These are phyloP conservation scores for Zea luxurians DNA, from an alignment of 176 grass and related monocot species.

Conservation along the genomic window DNA sequence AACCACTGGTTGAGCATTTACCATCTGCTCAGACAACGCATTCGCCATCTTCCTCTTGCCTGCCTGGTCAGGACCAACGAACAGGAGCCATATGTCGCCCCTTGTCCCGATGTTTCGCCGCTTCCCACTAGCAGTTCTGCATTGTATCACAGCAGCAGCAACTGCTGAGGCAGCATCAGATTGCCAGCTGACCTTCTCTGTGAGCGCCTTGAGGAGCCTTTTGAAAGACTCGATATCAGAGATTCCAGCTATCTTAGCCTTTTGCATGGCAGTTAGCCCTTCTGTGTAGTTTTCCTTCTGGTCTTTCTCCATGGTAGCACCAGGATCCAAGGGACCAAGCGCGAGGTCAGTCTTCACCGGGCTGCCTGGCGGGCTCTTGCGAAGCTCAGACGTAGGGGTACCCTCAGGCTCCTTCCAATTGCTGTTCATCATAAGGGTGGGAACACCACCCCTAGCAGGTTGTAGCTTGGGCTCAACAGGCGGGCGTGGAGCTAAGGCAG, in stretches of 20 bases:
- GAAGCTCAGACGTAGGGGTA: slow-evolving; percentile 40
- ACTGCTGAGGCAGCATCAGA: slow-evolving; percentile 81
- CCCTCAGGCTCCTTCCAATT: slow-evolving; percentile 38
- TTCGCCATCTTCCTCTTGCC: slow-evolving; percentile 88
- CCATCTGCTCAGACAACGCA: slow-evolving; percentile 73
- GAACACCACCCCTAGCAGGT: slow-evolving; percentile 37
- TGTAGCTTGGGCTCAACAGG: slow-evolving; percentile 42
- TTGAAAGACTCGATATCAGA: slow-evolving; percentile 90
- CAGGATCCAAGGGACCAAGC: slow-evolving; percentile 49
- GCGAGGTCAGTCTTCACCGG: slow-evolving; percentile 87
- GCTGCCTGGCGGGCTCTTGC: slow-evolving; percentile 57
- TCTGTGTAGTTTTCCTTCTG: slow-evolving; percentile 38
- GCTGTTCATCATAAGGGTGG: slow-evolving; percentile 53
- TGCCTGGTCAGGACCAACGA: slow-evolving; percentile 82
- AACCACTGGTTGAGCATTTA: slow-evolving; percentile 50
- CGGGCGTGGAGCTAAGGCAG: slow-evolving; percentile 21
- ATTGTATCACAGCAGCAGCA: slow-evolving; percentile 74
- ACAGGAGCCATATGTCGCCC: slow-evolving; percentile 86
- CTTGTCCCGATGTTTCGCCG: slow-evolving; percentile 50
- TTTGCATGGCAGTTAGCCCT: slow-evolving; percentile 60
- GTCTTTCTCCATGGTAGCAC: slow-evolving; percentile 43
- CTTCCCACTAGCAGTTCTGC: slow-evolving; percentile 69
- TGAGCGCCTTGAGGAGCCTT: slow-evolving; percentile 75
- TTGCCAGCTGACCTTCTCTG: slow-evolving; percentile 86
- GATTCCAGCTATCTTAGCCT: slow-evolving; percentile 71